Evolutionary conservation across 768 basidiomycete species (phyloP).

Genomic region (Trametes elegans): DNA sequence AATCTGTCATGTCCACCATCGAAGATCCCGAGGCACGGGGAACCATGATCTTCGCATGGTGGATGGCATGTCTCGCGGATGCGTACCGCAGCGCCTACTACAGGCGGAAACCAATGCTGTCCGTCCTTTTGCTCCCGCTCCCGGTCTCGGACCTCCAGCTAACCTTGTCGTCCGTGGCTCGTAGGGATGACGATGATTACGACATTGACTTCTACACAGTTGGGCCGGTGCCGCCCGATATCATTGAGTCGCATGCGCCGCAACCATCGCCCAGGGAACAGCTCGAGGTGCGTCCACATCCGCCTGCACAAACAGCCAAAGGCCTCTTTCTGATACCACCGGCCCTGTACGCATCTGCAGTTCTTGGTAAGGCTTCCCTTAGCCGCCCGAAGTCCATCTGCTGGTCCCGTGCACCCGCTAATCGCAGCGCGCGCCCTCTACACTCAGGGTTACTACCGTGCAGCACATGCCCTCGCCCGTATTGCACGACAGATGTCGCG

Average conservation of each 20-base stretch:
- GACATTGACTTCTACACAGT: constrained; percentile 86
- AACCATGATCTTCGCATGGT: constrained; percentile 91
- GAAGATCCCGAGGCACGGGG: constrained; percentile 73
- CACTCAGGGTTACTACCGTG: constrained; percentile 75
- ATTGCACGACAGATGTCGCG: constrained; percentile 81
- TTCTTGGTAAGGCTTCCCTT: constrained; percentile 56
- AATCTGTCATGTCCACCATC: constrained; percentile 71
- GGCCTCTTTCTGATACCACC: constrained; percentile 10
- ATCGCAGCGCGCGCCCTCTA: constrained; percentile 7
- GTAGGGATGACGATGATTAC: constrained; percentile 80
- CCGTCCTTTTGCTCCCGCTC: constrained; percentile 26
- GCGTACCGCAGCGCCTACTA: constrained; percentile 84
- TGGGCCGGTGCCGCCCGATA: constrained; percentile 48
- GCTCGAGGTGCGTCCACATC: constrained; percentile 53
- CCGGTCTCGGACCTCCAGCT: background rate
- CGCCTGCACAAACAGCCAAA: background rate
- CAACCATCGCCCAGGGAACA: constrained; percentile 74
- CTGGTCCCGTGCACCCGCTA: constrained; percentile 14
- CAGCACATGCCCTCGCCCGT: constrained; percentile 79
- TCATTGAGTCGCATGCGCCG: constrained; percentile 29
- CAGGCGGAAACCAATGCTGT: constrained; percentile 79
- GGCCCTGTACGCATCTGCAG: constrained; percentile 32
- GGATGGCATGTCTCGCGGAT: constrained; percentile 87
- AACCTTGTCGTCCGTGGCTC: background rate
- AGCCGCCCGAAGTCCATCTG: constrained; percentile 3